Evolutionary conservation across 805 yeast species (phyloP), one percentile per base, ranked within the genome.

Genomic region (Lipomyces spencermartinsiae): DNA sequence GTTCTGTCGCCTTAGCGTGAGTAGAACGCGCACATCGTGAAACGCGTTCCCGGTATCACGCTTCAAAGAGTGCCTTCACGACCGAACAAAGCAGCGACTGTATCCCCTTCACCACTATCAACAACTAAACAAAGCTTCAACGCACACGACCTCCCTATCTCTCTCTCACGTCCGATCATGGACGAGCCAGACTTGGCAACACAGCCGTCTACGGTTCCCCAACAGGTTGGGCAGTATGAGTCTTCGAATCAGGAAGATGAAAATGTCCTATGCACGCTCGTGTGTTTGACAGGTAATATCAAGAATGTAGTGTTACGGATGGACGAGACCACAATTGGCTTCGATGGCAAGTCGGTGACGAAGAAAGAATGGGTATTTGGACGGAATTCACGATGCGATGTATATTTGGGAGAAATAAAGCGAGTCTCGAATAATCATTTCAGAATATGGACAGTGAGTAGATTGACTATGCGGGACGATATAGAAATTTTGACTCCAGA

Each of bases 391-490:
- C 83, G 82, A 12, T 87, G 90, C 68, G 97, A 91, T 73, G 85
- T 89, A 73, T 80, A 81, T 53, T 80, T 92, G 65, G 87, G 85
- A 8, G 80, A 85, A 58, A 84, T 90, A 22, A 84, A 91, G 35
- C 80, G 93, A 63, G 81, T 93, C 43, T 90, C 95, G 62, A 91
- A 90, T 74, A 81, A 83, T 64, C 98, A 93, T 79, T 86, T 87
- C 81, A 59, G 64, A 25, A 66, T 70, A 25, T 66, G 70, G 71
- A 82, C 89, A 72, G 88, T 88, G 58, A 81, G 83, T 57, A 83
- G 49, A 43, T 43, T 5, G 6, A 12, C n/a, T 8, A 43, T 16
- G 22, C 4, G 7, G 22, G 10, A 43, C 49, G 22, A 16, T n/a
- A 43, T n/a, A 43, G 7, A 43, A 19, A 16, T 43, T 19, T 9